Conservation (phyloP, 2,329 filamentous ascomycete genomes). For the Colletotrichum theobromicola region DNA sequence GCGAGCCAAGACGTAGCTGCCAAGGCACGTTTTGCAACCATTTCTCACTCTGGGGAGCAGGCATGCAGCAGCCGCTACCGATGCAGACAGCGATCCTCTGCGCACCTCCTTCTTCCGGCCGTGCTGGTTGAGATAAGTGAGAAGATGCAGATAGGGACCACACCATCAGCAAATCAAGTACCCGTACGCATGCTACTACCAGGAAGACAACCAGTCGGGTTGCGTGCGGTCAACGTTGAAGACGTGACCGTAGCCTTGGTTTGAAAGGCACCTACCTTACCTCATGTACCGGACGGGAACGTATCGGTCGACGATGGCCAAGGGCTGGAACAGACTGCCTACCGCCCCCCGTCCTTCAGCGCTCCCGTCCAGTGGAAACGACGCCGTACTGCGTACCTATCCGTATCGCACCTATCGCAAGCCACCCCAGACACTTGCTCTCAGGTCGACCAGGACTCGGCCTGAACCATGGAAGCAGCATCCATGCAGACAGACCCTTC, state of each 20-base stretch:
- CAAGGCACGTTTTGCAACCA: conserved; percentile 5
- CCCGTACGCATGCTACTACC: background rate
- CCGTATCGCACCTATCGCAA: conserved; percentile 11
- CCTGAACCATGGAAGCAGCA: background rate
- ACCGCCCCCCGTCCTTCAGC: background rate
- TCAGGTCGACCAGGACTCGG: background rate
- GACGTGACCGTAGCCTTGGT: background rate
- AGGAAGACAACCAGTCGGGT: background rate
- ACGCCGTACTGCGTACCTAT: conserved; percentile 1
- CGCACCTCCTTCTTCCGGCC: background rate
- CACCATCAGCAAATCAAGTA: background rate
- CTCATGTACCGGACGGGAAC: background rate
- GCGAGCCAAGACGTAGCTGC: conserved; percentile 10
- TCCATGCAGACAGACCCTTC: conserved; percentile 15
- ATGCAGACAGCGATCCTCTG: background rate
- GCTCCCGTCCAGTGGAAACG: background rate
- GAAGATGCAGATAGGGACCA: background rate
- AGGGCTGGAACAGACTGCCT: background rate
- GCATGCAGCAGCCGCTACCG: background rate
- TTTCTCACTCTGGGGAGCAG: background rate
- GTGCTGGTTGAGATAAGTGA: background rate
- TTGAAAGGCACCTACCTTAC: background rate
- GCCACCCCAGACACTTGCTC: background rate
- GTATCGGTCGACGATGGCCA: background rate
- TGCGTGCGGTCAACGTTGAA: background rate